Conservation (phyloP, 495 filamentous ascomycete species). For the Penicillium taxi region DNA sequence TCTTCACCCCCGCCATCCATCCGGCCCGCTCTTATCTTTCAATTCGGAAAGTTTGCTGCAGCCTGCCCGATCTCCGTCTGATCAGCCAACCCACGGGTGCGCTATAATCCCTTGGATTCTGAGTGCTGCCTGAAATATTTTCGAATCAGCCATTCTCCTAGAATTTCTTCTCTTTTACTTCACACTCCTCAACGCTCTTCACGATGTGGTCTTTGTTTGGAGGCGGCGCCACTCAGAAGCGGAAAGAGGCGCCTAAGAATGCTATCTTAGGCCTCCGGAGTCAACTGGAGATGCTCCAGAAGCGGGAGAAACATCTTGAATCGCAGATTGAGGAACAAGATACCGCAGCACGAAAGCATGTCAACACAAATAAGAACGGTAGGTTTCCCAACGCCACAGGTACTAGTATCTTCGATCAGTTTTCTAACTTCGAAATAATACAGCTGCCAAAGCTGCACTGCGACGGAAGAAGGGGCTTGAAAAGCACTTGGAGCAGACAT, state of each 20-base stretch:
- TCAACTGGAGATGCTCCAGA: slow-evolving; percentile 95
- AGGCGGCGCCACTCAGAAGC: slow-evolving; percentile 68
- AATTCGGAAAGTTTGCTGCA: slow-evolving; percentile 9
- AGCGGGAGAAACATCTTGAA: slow-evolving; percentile 86
- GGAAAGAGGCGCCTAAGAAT: slow-evolving; percentile 92
- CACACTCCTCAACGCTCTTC: neutral
- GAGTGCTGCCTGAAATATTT: slow-evolving; percentile 10
- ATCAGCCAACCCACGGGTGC: slow-evolving; percentile 10
- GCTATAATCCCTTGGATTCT: slow-evolving; percentile 1
- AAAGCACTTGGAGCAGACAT: slow-evolving; percentile 82
- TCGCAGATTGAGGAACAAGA: slow-evolving; percentile 93
- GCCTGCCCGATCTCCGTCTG: slow-evolving; percentile 19
- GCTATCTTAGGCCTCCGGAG: slow-evolving; percentile 82
- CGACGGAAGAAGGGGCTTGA: slow-evolving; percentile 91
- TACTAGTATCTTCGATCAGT: neutral
- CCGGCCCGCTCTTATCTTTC: neutral
- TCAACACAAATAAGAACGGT: slow-evolving; percentile 87
- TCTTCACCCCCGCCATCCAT: neutral
- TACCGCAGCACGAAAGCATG: slow-evolving; percentile 79
- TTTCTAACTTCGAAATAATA: too few relatives aligned
- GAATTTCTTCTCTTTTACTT: neutral
- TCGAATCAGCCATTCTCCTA: too few relatives aligned
- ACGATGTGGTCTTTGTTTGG: slow-evolving; percentile 83
- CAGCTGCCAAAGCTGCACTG: slow-evolving; percentile 85
- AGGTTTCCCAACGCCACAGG: slow-evolving; percentile 18